Evolutionary conservation across 345 rosid genomes (phyloP).

Genomic region (Euphorbia peplus): DNA sequence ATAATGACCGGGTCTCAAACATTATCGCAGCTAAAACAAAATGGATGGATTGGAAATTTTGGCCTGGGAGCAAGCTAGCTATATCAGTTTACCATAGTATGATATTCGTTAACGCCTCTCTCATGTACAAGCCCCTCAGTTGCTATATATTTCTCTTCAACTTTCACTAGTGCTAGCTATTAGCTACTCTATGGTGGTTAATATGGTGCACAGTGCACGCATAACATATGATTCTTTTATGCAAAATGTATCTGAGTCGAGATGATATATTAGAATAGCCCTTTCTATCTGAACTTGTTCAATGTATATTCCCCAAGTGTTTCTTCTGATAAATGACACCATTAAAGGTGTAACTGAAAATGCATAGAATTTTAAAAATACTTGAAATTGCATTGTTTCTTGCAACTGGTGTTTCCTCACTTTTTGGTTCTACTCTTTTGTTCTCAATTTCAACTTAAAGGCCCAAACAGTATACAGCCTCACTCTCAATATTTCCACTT

Average conservation of each 20-base stretch:
- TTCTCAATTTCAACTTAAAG: too few relatives aligned
- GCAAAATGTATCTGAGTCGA: background rate
- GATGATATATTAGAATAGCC: background rate
- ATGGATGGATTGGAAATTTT: constrained; percentile 96
- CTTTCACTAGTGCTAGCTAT: background rate
- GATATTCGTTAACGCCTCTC: constrained; percentile 4
- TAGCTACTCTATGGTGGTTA: background rate
- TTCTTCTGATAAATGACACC: too few relatives aligned
- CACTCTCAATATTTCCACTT: too few relatives aligned
- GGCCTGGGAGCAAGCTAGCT: constrained; percentile 94
- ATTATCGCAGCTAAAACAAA: constrained; percentile 82
- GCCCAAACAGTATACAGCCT: too few relatives aligned
- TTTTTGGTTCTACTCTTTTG: too few relatives aligned
- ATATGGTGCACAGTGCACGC: background rate
- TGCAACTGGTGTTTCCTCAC: too few relatives aligned
- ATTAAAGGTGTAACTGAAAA: too few relatives aligned
- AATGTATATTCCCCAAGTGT: too few relatives aligned
- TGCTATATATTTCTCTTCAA: background rate
- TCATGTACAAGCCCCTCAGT: background rate
- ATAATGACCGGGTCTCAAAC: constrained; percentile 20
- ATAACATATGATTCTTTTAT: background rate
- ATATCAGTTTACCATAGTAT: constrained; percentile 95
- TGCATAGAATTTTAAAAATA: too few relatives aligned
- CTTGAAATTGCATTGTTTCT: too few relatives aligned
- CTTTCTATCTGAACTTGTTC: background rate